A percentile compares a stretch with the other conserved stretches of the same genome.
These are phyloP conservation scores for Candida suzukii DNA, from an alignment of 805 yeast species.

Conservation along the genomic window DNA sequence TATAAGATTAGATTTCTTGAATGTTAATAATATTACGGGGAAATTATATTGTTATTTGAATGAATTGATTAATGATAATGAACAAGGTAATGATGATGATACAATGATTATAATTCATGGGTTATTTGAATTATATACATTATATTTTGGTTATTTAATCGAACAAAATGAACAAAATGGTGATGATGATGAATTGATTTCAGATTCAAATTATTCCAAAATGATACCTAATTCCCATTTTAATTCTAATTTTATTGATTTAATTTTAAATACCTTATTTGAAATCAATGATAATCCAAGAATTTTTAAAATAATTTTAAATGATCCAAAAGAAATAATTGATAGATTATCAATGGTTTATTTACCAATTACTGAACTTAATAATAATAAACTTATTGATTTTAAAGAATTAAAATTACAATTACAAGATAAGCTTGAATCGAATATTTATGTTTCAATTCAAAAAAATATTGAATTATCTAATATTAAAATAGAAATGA, in stretches of 20 bases:
- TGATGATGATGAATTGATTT: too few species aligned
- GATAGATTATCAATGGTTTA: not conserved
- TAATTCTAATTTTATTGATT: not conserved
- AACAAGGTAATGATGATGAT: too few species aligned
- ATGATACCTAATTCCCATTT: too few species aligned
- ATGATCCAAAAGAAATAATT: not conserved
- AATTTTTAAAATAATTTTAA: not conserved
- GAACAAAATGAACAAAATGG: not conserved
- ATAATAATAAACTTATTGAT: not conserved
- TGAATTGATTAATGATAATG: not conserved
- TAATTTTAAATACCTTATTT: not conserved
- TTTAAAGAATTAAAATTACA: not conserved
- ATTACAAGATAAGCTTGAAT: too few species aligned
- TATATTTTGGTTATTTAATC: not conserved
- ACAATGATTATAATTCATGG: not conserved
- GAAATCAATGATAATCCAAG: not conserved
- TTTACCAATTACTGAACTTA: not conserved
- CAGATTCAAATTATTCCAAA: not conserved
- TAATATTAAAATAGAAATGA: too few species aligned
- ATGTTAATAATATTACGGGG: not conserved
- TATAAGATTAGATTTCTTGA: not conserved
- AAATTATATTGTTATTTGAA: not conserved
- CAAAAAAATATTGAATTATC: too few species aligned
- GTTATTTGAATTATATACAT: not conserved
- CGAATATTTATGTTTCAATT: too few species aligned